Evolutionary conservation across 441 rosid species (phyloP).

Genomic region (Euphorbia schlechtendalii): DNA sequence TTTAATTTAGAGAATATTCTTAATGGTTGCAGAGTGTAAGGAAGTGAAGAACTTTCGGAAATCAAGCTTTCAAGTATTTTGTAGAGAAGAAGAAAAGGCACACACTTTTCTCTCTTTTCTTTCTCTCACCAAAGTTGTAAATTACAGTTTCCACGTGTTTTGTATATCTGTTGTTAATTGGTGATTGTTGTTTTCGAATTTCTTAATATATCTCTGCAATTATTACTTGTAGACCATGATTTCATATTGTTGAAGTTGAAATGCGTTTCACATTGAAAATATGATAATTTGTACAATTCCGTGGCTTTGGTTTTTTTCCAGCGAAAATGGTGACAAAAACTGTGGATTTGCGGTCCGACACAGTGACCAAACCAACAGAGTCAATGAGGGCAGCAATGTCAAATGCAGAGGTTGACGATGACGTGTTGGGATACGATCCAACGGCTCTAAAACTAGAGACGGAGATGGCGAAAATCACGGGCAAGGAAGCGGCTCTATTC

Average conservation of each 20-base stretch:
- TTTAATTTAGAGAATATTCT: neutral
- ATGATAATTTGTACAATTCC: too few relatives aligned
- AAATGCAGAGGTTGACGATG: constrained; percentile 87
- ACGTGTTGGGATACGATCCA: constrained; percentile 70
- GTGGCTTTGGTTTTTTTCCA: too few relatives aligned
- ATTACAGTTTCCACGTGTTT: neutral
- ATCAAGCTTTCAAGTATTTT: neutral
- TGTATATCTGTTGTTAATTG: neutral
- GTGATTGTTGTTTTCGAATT: neutral
- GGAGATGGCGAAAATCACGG: constrained; percentile 60
- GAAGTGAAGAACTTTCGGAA: constrained; percentile 18
- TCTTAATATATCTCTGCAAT: neutral
- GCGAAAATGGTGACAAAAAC: constrained; percentile 54
- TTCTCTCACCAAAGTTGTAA: neutral
- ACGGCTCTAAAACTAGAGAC: constrained; percentile 56
- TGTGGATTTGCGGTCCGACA: constrained; percentile 90
- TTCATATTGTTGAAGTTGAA: neutral
- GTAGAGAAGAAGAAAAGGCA: constrained; percentile 12
- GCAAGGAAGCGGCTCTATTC: constrained; percentile 82
- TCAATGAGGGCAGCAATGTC: constrained; percentile 90
- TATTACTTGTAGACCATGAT: constrained; percentile 8
- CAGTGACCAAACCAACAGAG: constrained; percentile 83
- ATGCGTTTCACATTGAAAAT: too few relatives aligned
- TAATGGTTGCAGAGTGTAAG: constrained; percentile 16
- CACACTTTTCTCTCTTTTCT: neutral